Evolutionary conservation across 352 stramenopile species (phyloP).

Genomic region (Globisporangium viniferum): DNA sequence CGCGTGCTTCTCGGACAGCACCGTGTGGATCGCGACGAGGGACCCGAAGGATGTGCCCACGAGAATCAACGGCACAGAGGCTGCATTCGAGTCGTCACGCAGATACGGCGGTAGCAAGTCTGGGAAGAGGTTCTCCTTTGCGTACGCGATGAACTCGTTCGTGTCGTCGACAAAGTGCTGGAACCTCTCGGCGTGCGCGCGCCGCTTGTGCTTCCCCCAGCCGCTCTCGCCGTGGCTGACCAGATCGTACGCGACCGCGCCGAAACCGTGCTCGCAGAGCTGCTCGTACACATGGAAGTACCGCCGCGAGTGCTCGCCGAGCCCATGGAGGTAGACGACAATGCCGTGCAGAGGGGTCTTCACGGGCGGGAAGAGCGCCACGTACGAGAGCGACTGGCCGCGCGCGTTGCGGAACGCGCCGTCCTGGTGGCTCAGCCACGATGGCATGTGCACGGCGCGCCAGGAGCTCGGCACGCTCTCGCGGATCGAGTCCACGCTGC

Average conservation of each 20-base stretch:
- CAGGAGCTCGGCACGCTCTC: conserved; percentile 11
- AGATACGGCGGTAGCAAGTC: neutral
- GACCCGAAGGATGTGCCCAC: neutral
- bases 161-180: conserved; percentile 20
- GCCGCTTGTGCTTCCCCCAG: neutral
- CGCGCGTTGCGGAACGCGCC: conserved; percentile 14
- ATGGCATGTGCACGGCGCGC: conserved; percentile 3
- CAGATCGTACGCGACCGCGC: conserved; percentile 17
- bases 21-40: conserved; percentile 5
- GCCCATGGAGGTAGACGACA: conserved; percentile 23
- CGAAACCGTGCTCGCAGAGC: conserved; percentile 15
- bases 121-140: conserved; percentile 10
- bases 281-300: conserved; percentile 16
- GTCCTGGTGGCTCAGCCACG: conserved; percentile 7
- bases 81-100: neutral
- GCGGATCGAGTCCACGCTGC: conserved; percentile 2
- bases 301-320: conserved; percentile 16
- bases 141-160: conserved; percentile 16
- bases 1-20: conserved; percentile 7
- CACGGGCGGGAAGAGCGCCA: conserved; percentile 14
- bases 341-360: conserved; percentile 19
- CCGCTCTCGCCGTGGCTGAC: conserved; percentile 20
- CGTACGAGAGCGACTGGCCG: conserved; percentile 17
- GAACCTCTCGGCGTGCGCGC: conserved; percentile 11
- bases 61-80: conserved; percentile 6